A percentile compares a stretch with the other conserved stretches of the same genome.
phyloP scores from a whole-genome alignment of 352 stramenopile genomes.

The Peronosclerospora sorghi region DNA sequence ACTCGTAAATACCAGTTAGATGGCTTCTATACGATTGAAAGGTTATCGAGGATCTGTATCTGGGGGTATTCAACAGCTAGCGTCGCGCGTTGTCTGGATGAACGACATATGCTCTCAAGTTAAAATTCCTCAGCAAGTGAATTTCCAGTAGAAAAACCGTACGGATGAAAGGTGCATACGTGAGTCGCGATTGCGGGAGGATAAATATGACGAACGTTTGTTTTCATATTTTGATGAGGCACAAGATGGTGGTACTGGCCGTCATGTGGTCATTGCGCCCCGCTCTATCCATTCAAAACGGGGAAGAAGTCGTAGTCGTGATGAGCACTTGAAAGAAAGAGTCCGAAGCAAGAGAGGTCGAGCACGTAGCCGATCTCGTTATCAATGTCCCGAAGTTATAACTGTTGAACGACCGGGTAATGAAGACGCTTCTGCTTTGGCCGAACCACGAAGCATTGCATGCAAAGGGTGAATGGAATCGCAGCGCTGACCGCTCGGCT shows the following conservation, averaged over 20 bases:
- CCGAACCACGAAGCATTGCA: no score
- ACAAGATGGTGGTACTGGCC: slow-evolving; percentile 13
- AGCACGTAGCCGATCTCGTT: slow-evolving; percentile 18
- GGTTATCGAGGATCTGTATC: slow-evolving; percentile 64
- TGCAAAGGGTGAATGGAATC: no score
- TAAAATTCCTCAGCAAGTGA: slow-evolving; percentile 8
- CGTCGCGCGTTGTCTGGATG: slow-evolving; percentile 62
- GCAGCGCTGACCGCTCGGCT: no score
- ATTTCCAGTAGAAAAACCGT: slow-evolving; percentile 4
- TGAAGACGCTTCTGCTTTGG: no score
- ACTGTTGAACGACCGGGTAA: no score
- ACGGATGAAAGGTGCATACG: slow-evolving; percentile 7
- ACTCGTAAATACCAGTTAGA: not conserved
- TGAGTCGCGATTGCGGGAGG: slow-evolving; percentile 15
- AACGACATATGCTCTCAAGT: slow-evolving; percentile 53
- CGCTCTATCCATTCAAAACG: slow-evolving; percentile 4
- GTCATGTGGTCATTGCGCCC: slow-evolving; percentile 23
- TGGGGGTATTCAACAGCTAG: slow-evolving; percentile 66
- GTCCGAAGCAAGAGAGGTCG: slow-evolving; percentile 9
- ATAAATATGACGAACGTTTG: slow-evolving; percentile 12
- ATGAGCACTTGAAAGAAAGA: slow-evolving; percentile 10
- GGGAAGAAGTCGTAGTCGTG: slow-evolving; percentile 9
- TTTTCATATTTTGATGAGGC: slow-evolving; percentile 2
- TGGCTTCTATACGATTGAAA: slow-evolving; percentile 7
- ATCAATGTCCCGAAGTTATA: no score